Evolutionary conservation across 2,329 filamentous ascomycete species (phyloP).

Genomic region (Truncatella angustata): DNA sequence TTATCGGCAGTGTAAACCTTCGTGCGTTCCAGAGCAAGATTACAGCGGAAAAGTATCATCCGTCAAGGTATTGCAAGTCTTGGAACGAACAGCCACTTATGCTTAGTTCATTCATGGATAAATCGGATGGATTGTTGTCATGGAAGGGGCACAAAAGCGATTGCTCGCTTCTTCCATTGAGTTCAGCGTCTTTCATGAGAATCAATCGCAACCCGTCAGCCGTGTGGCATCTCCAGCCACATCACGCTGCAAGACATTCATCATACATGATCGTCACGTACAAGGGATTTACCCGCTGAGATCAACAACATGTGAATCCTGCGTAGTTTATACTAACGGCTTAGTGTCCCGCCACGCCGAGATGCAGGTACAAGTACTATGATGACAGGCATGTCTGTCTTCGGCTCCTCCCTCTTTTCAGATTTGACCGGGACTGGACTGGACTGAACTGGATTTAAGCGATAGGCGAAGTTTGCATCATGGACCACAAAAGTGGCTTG

Average conservation of each 20-base stretch:
- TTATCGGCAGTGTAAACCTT: too few relatives aligned
- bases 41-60: too few relatives aligned
- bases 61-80: too few relatives aligned
- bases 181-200: too few relatives aligned
- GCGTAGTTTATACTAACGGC: neutral
- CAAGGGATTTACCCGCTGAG: neutral
- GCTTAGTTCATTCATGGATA: too few relatives aligned
- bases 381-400: neutral
- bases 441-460: neutral
- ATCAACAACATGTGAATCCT: too few relatives aligned
- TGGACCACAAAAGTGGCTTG: neutral
- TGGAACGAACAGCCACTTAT: too few relatives aligned
- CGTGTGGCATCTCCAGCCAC: slow-evolving; percentile 4
- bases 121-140: too few relatives aligned
- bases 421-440: neutral
- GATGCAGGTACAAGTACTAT: neutral
- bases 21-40: too few relatives aligned
- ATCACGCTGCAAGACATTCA: neutral
- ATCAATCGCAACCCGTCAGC: too few relatives aligned
- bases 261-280: neutral
- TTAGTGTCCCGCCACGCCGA: neutral
- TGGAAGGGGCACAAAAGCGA: too few relatives aligned
- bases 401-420: neutral
- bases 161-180: neutral
- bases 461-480: neutral